These are phyloP conservation scores for Salicornia ramosissima DNA, from an alignment of 148 eudicot genomes.

Conservation along the genomic window DNA sequence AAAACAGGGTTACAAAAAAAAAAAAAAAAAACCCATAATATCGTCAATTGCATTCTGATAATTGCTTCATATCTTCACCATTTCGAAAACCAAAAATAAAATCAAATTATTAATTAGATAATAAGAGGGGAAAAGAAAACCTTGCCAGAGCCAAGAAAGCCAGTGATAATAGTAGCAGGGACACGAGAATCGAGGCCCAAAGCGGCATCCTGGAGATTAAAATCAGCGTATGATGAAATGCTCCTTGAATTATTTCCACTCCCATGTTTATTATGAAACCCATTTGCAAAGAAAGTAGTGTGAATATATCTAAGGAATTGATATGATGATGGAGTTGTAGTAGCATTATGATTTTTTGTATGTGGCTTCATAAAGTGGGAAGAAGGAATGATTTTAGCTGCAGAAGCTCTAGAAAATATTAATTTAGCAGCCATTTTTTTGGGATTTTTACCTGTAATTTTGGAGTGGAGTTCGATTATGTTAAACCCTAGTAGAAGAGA, in stretches of 20 bases:
- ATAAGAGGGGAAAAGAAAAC: slow-evolving; percentile 20
- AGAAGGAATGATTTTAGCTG: slow-evolving; percentile 5
- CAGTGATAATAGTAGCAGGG: slow-evolving; percentile 84
- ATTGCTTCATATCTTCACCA: too few species aligned
- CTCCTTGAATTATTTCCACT: slow-evolving; percentile 28
- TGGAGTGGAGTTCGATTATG: not conserved
- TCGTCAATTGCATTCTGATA: too few species aligned
- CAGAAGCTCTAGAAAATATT: slow-evolving; percentile 18
- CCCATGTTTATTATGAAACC: not conserved
- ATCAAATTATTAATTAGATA: not conserved
- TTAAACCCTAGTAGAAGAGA: slow-evolving; percentile 25
- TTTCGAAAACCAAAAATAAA: not conserved
- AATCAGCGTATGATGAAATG: slow-evolving; percentile 32
- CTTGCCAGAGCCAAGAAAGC: slow-evolving; percentile 98
- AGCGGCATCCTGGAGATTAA: slow-evolving; percentile 29
- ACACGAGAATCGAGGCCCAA: slow-evolving; percentile 72
- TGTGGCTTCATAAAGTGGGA: slow-evolving; percentile 8
- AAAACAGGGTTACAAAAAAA: too few species aligned
- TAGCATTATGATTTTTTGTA: not conserved
- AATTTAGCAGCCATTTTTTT: slow-evolving; percentile 27
- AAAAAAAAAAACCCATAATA: too few species aligned
- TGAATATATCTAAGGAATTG: slow-evolving; percentile 24
- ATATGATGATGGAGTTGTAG: slow-evolving; percentile 7
- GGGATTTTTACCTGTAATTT: not conserved
- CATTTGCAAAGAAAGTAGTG: slow-evolving; percentile 9